Evolutionary conservation across 306 rosid genomes (phyloP).

Genomic region (Cicer pinnatifidum): DNA sequence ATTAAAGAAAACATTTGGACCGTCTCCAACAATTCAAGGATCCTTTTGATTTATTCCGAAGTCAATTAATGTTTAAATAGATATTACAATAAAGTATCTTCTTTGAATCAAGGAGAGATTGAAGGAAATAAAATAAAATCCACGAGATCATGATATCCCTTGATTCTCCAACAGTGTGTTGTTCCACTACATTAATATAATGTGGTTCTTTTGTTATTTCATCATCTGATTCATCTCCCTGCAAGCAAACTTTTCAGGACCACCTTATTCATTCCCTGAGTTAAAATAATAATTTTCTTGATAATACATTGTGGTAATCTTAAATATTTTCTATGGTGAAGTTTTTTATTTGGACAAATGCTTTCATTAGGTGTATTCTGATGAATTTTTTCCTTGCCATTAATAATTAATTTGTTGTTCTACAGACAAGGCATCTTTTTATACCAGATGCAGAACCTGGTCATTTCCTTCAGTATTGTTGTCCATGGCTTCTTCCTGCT

Average conservation of each 20-base stretch:
- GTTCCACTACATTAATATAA: slow-evolving; percentile 7
- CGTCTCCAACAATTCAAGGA: too few relatives aligned
- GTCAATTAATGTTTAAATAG: too few relatives aligned
- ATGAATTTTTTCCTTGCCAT: slow-evolving; percentile 27
- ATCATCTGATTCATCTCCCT: slow-evolving; percentile 30
- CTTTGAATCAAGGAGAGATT: too few relatives aligned
- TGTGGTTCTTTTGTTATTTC: slow-evolving; percentile 7
- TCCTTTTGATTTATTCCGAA: too few relatives aligned
- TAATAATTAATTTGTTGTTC: slow-evolving; percentile 28
- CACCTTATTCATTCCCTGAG: not conserved
- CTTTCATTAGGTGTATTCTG: slow-evolving; percentile 9
- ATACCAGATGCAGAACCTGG: slow-evolving; percentile 76
- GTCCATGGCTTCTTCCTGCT: slow-evolving; percentile 92
- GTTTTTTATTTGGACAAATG: slow-evolving; percentile 12
- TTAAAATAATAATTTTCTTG: not conserved
- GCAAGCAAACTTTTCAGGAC: slow-evolving; percentile 2
- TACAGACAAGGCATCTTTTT: slow-evolving; percentile 82
- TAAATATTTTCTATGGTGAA: not conserved
- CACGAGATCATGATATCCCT: too few relatives aligned
- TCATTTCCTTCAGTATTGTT: slow-evolving; percentile 79
- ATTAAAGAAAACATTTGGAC: too few relatives aligned
- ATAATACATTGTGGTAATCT: not conserved
- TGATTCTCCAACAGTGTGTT: too few relatives aligned
- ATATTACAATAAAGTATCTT: too few relatives aligned
- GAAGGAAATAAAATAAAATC: too few relatives aligned